A percentile compares a stretch with the other conserved stretches of the same genome.
These are phyloP conservation scores for Paecilomyces sp. DNA, from an alignment of 2,329 filamentous ascomycete species.

Conservation along the genomic window DNA sequence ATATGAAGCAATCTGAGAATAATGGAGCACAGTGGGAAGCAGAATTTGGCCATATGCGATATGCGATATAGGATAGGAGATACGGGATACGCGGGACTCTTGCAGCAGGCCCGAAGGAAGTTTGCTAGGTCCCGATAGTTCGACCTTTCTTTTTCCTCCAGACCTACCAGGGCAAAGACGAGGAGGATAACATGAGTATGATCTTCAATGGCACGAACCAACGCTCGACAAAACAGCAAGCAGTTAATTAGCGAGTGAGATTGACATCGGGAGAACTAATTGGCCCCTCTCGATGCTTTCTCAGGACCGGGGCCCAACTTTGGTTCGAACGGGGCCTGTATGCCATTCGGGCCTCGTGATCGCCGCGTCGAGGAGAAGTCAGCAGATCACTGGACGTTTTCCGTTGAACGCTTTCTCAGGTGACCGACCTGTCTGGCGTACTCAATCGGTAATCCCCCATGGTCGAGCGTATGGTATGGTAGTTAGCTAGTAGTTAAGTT, in stretches of 20 bases:
- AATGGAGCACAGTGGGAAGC: not conserved
- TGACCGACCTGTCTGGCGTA: not conserved
- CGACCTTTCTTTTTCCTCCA: not conserved
- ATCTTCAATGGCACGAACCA: not conserved
- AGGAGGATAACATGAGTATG: not conserved
- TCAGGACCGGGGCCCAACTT: not conserved
- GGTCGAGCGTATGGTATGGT: not conserved
- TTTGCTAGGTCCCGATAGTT: not conserved
- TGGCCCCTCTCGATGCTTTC: not conserved
- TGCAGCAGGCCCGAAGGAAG: not conserved
- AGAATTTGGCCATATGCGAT: not conserved
- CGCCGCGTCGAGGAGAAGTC: not conserved
- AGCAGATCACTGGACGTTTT: conserved; percentile 2
- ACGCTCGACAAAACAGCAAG: not conserved
- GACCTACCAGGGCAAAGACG: not conserved
- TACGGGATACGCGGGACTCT: not conserved
- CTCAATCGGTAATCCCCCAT: not conserved
- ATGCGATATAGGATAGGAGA: too few relatives aligned
- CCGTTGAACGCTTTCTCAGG: not conserved
- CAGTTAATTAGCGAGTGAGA: not conserved
- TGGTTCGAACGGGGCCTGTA: not conserved
- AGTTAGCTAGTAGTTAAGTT: not conserved
- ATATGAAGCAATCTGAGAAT: not conserved
- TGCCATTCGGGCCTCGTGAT: conserved; percentile 1
- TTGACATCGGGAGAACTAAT: not conserved